phyloP scores from a whole-genome alignment of 345 rosid species.

The Eucalyptus caleyi region DNA sequence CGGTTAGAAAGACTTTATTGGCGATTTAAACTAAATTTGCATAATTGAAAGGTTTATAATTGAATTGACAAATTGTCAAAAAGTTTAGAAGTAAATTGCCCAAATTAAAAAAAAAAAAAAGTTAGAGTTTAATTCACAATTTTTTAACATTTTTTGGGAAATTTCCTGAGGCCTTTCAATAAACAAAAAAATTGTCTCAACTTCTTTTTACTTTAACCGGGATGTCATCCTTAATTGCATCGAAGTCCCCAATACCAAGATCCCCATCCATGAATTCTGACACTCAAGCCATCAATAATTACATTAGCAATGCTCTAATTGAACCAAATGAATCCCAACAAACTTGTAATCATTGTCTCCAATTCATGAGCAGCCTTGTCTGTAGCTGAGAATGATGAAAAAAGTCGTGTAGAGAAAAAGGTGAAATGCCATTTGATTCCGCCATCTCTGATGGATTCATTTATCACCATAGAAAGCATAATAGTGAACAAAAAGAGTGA shows the following conservation, averaged over 20 bases:
- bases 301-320: not conserved
- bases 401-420: not conserved
- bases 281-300: not conserved
- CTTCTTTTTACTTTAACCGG: not conserved
- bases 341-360: not conserved
- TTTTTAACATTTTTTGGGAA: not conserved
- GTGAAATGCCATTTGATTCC: not conserved
- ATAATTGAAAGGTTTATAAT: too few relatives aligned
- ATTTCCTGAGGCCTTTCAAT: not conserved
- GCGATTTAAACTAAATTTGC: not conserved
- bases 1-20: rapidly evolving
- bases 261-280: not conserved
- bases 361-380: not conserved
- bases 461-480: not conserved
- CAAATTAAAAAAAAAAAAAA: too few relatives aligned
- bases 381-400: not conserved
- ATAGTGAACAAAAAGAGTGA: not conserved
- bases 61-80: too few relatives aligned
- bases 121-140: too few relatives aligned
- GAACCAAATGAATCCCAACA: not conserved
- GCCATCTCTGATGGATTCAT: not conserved
- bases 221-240: not conserved
- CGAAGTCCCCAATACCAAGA: not conserved
- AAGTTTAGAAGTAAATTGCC: too few relatives aligned
- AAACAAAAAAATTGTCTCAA: not conserved